A percentile compares a stretch with the other conserved stretches of the same genome.
Evolutionary conservation across 495 filamentous ascomycete species (phyloP).

Genomic region (Aspergillus baeticus): DNA sequence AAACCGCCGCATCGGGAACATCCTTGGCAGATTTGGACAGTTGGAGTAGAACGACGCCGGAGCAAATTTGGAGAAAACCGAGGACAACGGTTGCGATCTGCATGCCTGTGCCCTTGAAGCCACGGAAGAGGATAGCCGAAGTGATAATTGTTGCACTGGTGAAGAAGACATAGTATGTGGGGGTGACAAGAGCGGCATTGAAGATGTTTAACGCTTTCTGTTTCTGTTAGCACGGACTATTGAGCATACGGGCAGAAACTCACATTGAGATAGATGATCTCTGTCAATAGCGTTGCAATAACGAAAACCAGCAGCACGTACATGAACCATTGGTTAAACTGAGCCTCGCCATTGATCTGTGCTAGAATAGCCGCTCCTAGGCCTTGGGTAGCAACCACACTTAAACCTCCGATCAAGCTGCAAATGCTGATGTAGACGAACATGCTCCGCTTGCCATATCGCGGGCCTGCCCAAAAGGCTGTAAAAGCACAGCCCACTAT

Average conservation of each 20-base stretch:
- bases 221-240: conserved; percentile 25
- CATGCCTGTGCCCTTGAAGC: conserved; percentile 82
- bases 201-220: conserved; percentile 99
- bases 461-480: conserved; percentile 80
- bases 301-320: conserved; percentile 93
- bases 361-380: conserved; percentile 88
- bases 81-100: conserved; percentile 87
- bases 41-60: conserved; percentile 93
- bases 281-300: conserved; percentile 78
- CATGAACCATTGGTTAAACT: conserved; percentile 97
- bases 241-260: conserved; percentile 33
- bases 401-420: conserved; percentile 90
- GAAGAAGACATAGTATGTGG: conserved; percentile 98
- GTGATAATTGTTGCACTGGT: conserved; percentile 93
- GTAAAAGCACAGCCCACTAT: conserved; percentile 69
- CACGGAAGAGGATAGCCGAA: conserved; percentile 87
- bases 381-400: conserved; percentile 93
- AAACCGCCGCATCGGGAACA: conserved; percentile 89
- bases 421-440: conserved; percentile 95
- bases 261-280: conserved; percentile 95
- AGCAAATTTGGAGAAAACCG: conserved; percentile 92
- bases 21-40: conserved; percentile 98
- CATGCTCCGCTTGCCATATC: conserved; percentile 96
- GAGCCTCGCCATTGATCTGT: conserved; percentile 72
- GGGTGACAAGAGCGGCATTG: conserved; percentile 95